Evolutionary conservation across 805 yeast species (phyloP).

Genomic region (Starmerella geochares): DNA sequence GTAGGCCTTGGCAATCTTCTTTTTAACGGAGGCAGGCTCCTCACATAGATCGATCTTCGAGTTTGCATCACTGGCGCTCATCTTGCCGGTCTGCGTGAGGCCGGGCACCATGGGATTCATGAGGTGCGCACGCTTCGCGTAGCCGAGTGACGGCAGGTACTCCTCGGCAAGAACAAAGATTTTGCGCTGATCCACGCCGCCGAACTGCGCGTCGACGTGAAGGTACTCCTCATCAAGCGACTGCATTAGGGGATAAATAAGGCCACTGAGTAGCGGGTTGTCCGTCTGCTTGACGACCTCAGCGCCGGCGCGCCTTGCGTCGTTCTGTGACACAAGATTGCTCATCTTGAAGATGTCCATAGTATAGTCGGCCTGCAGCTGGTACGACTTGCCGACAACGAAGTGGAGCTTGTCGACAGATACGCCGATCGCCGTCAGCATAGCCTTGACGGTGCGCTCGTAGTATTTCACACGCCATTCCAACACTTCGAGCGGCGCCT

Average conservation of each 20-base stretch:
- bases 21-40: slow-evolving; percentile 75
- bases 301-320: slow-evolving; percentile 98
- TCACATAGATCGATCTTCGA: slow-evolving; percentile 90
- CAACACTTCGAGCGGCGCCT: slow-evolving; percentile 91
- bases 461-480: slow-evolving; percentile 82
- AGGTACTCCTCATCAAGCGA: slow-evolving; percentile 91
- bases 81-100: slow-evolving; percentile 86
- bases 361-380: slow-evolving; percentile 63
- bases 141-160: slow-evolving; percentile 73
- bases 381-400: slow-evolving; percentile 84
- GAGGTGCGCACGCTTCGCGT: slow-evolving; percentile 94
- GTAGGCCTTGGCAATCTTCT: slow-evolving; percentile 84
- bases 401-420: slow-evolving; percentile 82
- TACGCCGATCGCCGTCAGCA: slow-evolving; percentile 74
- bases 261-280: slow-evolving; percentile 84
- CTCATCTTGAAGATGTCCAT: slow-evolving; percentile 81
- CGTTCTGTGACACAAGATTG: slow-evolving; percentile 81
- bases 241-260: slow-evolving; percentile 97
- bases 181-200: slow-evolving; percentile 98
- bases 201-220: slow-evolving; percentile 86
- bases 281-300: slow-evolving; percentile 97
- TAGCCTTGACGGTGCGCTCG: slow-evolving; percentile 71
- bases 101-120: slow-evolving; percentile 99
- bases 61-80: slow-evolving; percentile 98
- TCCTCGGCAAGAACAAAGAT: slow-evolving; percentile 96